Evolutionary conservation across 83 land plant genomes (phyloP).

Genomic region (Picea mariana): DNA sequence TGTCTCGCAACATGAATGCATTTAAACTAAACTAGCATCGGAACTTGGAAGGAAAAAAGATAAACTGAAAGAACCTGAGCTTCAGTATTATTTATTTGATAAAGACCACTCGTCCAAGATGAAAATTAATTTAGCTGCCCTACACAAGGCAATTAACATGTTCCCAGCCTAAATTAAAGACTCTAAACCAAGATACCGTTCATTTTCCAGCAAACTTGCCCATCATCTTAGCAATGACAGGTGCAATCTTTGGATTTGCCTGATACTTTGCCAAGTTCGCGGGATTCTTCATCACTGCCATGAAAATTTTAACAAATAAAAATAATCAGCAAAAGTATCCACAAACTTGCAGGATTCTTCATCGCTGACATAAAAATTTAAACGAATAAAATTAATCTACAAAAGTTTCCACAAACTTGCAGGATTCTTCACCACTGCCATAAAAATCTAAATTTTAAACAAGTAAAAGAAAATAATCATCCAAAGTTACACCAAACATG

Average conservation of each 20-base stretch:
- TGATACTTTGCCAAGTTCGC: constrained; percentile 94
- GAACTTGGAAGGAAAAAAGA: no score
- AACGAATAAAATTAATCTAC: neutral
- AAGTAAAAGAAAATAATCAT: neutral
- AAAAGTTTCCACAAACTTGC: constrained; percentile 25
- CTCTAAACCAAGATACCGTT: no score
- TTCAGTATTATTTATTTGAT: no score
- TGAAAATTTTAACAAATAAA: neutral
- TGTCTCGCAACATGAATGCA: no score
- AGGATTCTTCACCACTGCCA: no score
- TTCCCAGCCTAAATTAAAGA: no score
- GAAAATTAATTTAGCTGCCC: no score
- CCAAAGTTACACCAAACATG: constrained; percentile 60
- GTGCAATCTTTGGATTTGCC: constrained; percentile 94
- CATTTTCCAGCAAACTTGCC: constrained; percentile 52
- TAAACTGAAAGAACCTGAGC: no score
- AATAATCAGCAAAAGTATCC: constrained; percentile 26
- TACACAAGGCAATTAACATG: no score
- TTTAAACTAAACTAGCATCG: no score
- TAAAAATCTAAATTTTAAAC: neutral
- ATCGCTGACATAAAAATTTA: constrained; percentile 51
- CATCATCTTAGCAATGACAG: constrained; percentile 96
- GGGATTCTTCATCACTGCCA: constrained; percentile 98
- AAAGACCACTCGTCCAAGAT: no score
- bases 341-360: neutral